phyloP scores from a whole-genome alignment of 805 yeast species.

The Saccharomyces kudriavzevii region DNA sequence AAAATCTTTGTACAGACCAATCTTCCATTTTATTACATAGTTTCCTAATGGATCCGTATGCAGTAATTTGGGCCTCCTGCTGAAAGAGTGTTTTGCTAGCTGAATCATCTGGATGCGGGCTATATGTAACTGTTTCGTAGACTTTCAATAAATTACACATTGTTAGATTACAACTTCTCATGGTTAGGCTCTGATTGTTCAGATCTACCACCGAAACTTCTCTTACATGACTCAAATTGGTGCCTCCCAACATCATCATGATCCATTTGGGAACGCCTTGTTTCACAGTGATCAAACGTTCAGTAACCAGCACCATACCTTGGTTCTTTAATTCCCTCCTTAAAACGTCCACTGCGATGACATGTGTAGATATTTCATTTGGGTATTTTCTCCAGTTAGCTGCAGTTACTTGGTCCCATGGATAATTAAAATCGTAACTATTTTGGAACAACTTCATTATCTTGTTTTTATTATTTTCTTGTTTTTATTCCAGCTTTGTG shows the following conservation, averaged over 20 bases:
- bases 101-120: constrained; percentile 55
- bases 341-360: constrained; percentile 83
- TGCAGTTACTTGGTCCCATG: constrained; percentile 92
- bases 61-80: constrained; percentile 85
- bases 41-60: constrained; percentile 61
- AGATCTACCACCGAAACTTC: constrained; percentile 84
- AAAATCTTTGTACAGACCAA: constrained; percentile 84
- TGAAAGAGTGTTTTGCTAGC: constrained; percentile 48
- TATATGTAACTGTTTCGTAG: constrained; percentile 77
- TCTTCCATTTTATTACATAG: constrained; percentile 81
- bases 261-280: constrained; percentile 86
- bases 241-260: constrained; percentile 60
- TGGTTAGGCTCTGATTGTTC: constrained; percentile 48
- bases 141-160: constrained; percentile 69
- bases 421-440: constrained; percentile 61
- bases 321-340: constrained; percentile 56
- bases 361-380: constrained; percentile 88
- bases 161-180: constrained; percentile 84
- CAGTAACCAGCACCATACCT: constrained; percentile 58
- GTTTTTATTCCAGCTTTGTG: background rate
- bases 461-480: background rate
- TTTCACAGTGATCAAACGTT: constrained; percentile 79
- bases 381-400: constrained; percentile 98
- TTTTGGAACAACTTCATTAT: constrained; percentile 74
- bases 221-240: constrained; percentile 68